These are phyloP conservation scores for Neolentinus lepideus DNA, from an alignment of 1,284 basidiomycete genomes.

Conservation along the genomic window DNA sequence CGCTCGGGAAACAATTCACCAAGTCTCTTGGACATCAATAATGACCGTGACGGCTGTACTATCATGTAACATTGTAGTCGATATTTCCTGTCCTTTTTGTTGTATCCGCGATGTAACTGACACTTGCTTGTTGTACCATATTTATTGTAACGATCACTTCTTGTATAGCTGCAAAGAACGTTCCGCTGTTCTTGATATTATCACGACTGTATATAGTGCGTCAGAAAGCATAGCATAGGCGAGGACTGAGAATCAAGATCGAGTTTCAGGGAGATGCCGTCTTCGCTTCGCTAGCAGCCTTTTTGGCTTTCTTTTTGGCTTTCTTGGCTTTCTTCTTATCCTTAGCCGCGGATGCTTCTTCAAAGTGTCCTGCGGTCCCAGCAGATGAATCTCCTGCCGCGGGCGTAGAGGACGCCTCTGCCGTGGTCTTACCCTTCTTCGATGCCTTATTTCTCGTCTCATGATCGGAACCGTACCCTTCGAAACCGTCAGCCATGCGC, in stretches of 20 bases:
- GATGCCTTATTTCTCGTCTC: not conserved
- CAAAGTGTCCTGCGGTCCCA: not conserved
- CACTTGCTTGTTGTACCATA: not conserved
- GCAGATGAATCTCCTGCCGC: not conserved
- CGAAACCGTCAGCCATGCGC: not conserved
- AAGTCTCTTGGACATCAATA: constrained; percentile 20
- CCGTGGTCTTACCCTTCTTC: not conserved
- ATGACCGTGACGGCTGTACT: constrained; percentile 34
- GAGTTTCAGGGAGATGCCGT: not conserved
- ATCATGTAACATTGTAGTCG: constrained; percentile 27
- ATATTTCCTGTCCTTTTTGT: not conserved
- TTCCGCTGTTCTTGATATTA: not conserved
- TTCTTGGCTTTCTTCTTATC: constrained; percentile 15
- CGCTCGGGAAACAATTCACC: constrained; percentile 26
- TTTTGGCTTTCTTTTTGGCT: constrained; percentile 19
- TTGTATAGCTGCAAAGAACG: not conserved
- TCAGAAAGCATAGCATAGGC: not conserved
- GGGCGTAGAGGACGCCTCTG: not conserved
- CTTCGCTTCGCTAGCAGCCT: constrained; percentile 2
- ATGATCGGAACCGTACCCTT: not conserved
- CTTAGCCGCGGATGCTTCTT: not conserved
- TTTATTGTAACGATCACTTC: not conserved
- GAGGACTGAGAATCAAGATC: not conserved
- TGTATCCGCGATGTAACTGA: not conserved
- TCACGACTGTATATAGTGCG: not conserved